Conservation (phyloP, 441 rosid species). For the Bocquillonia castaneifolia region DNA sequence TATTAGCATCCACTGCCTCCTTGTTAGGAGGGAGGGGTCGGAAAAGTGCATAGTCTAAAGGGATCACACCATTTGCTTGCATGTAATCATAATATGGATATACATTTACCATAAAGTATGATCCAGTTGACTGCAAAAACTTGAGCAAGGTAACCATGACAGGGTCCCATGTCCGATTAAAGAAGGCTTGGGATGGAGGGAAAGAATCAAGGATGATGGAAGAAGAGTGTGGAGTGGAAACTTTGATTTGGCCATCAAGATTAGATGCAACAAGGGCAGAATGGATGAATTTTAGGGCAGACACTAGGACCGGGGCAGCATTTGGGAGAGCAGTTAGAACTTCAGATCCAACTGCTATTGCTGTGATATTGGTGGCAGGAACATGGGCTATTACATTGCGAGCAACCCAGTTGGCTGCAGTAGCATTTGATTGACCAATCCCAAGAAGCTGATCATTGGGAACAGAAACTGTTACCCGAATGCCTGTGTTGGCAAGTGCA, state of each 20-base stretch:
- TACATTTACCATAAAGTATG: slow-evolving; percentile 76
- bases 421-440: slow-evolving; percentile 90
- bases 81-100: slow-evolving; percentile 81
- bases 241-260: slow-evolving; percentile 77
- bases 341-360: slow-evolving; percentile 81
- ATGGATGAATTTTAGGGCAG: slow-evolving; percentile 73
- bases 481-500: slow-evolving; percentile 79
- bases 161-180: slow-evolving; percentile 81
- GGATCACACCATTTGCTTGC: slow-evolving; percentile 63
- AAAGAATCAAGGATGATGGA: slow-evolving; percentile 85
- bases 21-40: slow-evolving; percentile 81
- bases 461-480: slow-evolving; percentile 67
- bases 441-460: slow-evolving; percentile 90
- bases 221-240: slow-evolving; percentile 79
- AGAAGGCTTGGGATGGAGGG: slow-evolving; percentile 98
- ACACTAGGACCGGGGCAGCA: slow-evolving; percentile 72
- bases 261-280: slow-evolving; percentile 83
- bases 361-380: slow-evolving; percentile 85
- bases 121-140: slow-evolving; percentile 69
- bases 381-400: slow-evolving; percentile 75
- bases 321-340: slow-evolving; percentile 61
- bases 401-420: slow-evolving; percentile 94
- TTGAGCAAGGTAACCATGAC: slow-evolving; percentile 80
- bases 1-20: slow-evolving; percentile 92
- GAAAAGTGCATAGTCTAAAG: slow-evolving; percentile 84